phyloP scores from a whole-genome alignment of 345 rosid species.

The Luvunga scandens region DNA sequence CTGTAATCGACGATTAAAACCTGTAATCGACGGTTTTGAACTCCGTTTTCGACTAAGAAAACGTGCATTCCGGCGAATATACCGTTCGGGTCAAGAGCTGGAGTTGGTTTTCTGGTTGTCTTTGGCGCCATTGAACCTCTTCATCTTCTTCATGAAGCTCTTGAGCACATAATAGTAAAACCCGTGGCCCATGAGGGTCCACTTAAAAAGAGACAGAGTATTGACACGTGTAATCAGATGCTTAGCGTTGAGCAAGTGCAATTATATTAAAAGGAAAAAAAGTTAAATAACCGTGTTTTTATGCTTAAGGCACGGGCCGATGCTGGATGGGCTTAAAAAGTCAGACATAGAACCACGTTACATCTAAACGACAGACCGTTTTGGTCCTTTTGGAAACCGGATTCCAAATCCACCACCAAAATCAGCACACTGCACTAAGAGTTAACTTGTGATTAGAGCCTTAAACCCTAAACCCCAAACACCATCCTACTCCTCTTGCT shows the following conservation, averaged over 20 bases:
- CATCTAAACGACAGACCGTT: neutral
- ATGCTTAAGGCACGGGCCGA: no score
- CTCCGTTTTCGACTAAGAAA: constrained; percentile 56
- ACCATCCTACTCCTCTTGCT: neutral
- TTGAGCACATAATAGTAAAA: no score
- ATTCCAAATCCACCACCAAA: neutral
- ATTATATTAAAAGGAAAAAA: no score
- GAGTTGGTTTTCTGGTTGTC: constrained; percentile 38
- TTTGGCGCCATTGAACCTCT: constrained; percentile 68
- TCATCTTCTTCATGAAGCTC: neutral
- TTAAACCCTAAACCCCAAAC: constrained; percentile 38
- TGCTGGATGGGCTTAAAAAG: no score
- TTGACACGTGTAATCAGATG: constrained; percentile 6
- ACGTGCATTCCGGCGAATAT: constrained; percentile 75
- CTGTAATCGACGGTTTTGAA: constrained; percentile 85
- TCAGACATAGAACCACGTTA: neutral
- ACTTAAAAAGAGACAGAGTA: neutral
- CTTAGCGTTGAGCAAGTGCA: no score
- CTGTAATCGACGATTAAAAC: constrained; percentile 52
- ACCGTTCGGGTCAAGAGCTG: constrained; percentile 52
- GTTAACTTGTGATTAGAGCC: neutral
- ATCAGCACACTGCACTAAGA: neutral
- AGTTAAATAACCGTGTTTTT: no score
- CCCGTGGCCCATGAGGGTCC: neutral
- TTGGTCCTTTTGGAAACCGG: neutral